A percentile compares a stretch with the other conserved stretches of the same genome.
These are phyloP conservation scores for Diplotaxis tenuifolia DNA, from an alignment of 345 rosid genomes.

Conservation along the genomic window DNA sequence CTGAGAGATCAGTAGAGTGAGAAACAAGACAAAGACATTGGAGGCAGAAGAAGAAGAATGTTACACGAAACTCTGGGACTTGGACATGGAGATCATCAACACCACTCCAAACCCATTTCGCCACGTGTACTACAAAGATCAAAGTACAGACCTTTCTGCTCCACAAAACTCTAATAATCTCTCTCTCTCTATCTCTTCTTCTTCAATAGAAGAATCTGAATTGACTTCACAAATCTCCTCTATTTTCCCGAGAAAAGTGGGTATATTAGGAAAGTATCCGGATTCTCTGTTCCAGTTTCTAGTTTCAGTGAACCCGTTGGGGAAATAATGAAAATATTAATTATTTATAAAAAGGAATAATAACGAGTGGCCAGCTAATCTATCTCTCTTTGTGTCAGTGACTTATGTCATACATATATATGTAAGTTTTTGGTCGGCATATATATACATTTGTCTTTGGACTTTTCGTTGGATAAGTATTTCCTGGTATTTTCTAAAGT, in stretches of 20 bases:
- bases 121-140: no score
- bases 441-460: background rate
- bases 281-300: slow-evolving; percentile 35
- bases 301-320: slow-evolving; percentile 47
- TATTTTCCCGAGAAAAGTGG: slow-evolving; percentile 28
- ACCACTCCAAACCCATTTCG: no score
- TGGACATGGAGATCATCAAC: no score
- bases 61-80: no score
- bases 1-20: no score
- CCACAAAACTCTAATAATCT: no score
- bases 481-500: background rate
- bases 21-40: no score
- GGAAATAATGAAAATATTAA: background rate
- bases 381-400: slow-evolving; percentile 34
- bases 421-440: background rate
- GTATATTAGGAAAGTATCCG: slow-evolving; percentile 20
- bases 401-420: slow-evolving; percentile 13
- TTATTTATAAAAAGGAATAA: slow-evolving; percentile 28
- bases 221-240: slow-evolving; percentile 36
- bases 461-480: background rate
- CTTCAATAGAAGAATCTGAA: background rate
- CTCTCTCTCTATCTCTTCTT: slow-evolving; percentile 16
- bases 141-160: no score
- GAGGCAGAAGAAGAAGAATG: no score
- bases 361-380: slow-evolving; percentile 76